These are phyloP conservation scores for Oenanthe javanica DNA, from an alignment of 140 eudicot species.

Conservation along the genomic window DNA sequence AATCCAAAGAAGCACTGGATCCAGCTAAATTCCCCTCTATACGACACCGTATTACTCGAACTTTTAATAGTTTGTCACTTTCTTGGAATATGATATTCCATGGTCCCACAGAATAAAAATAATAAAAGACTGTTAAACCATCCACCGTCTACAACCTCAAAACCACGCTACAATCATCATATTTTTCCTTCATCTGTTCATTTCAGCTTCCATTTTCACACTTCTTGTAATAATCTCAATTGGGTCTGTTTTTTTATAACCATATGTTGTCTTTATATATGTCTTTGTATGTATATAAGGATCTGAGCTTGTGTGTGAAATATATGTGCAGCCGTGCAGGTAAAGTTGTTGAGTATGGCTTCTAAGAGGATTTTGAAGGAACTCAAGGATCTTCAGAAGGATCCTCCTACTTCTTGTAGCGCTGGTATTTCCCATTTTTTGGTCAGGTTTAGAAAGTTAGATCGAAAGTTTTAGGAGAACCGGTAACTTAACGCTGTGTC, in stretches of 20 bases:
- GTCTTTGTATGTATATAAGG: not conserved
- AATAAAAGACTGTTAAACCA: not conserved
- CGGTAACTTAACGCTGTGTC: not conserved
- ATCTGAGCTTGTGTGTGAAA: not conserved
- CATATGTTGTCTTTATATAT: too few relatives aligned
- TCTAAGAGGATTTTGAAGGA: constrained; percentile 6
- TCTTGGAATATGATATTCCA: not conserved
- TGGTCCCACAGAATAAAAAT: constrained; percentile 1
- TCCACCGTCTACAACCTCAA: constrained; percentile 1
- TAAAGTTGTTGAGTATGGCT: not conserved
- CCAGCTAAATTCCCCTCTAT: not conserved
- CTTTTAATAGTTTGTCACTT: not conserved
- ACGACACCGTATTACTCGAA: not conserved
- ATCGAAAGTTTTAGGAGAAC: not conserved
- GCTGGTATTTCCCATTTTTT: not conserved
- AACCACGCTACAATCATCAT: constrained; percentile 2
- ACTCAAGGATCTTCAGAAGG: constrained; percentile 1
- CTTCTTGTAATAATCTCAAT: not conserved
- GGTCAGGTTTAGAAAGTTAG: too few relatives aligned
- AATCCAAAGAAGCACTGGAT: not conserved
- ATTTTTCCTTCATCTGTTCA: not conserved
- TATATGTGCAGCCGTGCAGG: constrained; percentile 3
- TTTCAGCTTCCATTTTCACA: not conserved
- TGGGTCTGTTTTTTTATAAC: not conserved
- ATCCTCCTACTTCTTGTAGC: constrained; percentile 4